Evolutionary conservation across 495 filamentous ascomycete genomes (phyloP), one percentile per base, ranked within the genome.

Genomic region (Daldinia caldariorum): DNA sequence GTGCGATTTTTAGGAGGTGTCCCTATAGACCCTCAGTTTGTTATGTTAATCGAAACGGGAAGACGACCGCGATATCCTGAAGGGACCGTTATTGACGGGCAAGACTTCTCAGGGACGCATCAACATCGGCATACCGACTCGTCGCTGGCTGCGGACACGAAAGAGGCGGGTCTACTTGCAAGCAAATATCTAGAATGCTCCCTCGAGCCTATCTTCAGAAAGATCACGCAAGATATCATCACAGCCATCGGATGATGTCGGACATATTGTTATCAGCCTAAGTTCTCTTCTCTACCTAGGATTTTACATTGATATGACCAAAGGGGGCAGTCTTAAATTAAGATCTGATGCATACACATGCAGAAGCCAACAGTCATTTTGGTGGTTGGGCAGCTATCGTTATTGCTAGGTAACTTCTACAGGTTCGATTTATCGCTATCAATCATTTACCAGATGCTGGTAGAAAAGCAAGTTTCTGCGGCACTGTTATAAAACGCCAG

Each of bases 1-100:
- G 91, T 99, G 32, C 84, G 83, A 45, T 98, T 98, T 74, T 79
- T 97, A 66, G 96, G 94, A 22, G 87, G 89, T 18, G 89, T 98
- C 43, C 95, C 96, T 7, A 91, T 99, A 67, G 95, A 99, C 83
- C 92, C 84, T 16, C 85, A 87, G 68, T 87, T 87, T 53, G 77
- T 85, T 20, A 80, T 84, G 64, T 61, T 87, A 58, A 79, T 87
- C 39, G 85, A 87, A 72, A 83, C 82, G 12, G 85, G 85, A 20
- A 79, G 76, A 71, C 69, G 78, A 65, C 84, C 84, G 13, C 75
- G 73, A 18, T 86, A 87, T 62, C 85, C 82, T 9, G 79, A 80
- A 62, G 82, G 83, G 0, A 85, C 82, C 8, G 61, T 78, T 37
- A 81, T 86, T 49, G 81, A 85, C 54, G 82, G 82, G 2, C 69